Percentiles rank a stretch among this genome's conserved stretches.
Conservation (phyloP, 2,329 filamentous ascomycete genomes). For the Fusarium nematophilum region DNA sequence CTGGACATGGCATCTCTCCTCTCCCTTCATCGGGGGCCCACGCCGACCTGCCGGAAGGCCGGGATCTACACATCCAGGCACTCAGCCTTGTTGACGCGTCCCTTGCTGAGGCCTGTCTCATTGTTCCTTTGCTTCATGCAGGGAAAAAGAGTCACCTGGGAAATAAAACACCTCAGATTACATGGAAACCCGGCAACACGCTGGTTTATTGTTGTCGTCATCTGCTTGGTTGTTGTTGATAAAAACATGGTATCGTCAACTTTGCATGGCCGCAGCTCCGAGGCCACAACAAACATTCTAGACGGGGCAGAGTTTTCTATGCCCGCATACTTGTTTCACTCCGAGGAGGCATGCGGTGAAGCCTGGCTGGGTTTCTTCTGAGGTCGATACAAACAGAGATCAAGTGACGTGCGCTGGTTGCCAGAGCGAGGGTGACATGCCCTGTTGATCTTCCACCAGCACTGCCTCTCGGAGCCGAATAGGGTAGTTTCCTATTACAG, state of each 20-base stretch:
- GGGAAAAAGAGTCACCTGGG: background rate
- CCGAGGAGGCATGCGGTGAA: too few species aligned
- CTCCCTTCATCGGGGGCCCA: too few species aligned
- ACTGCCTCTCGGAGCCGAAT: conserved; percentile 1
- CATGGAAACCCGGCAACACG: background rate
- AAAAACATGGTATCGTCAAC: background rate
- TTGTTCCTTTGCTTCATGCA: background rate
- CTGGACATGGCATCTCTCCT: too few species aligned
- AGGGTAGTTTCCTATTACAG: too few species aligned
- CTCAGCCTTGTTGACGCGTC: conserved; percentile 6
- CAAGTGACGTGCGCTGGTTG: background rate
- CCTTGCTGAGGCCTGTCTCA: too few species aligned
- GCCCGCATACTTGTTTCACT: too few species aligned
- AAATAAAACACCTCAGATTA: too few species aligned
- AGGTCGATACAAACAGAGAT: conserved; percentile 4
- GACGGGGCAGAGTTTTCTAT: too few species aligned
- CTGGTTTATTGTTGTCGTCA: background rate
- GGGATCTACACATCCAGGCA: background rate
- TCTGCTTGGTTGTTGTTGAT: background rate
- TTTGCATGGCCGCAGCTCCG: background rate
- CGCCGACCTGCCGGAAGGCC: background rate
- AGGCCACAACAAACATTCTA: conserved; percentile 4
- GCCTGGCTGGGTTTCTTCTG: too few species aligned
- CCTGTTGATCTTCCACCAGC: background rate
- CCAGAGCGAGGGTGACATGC: background rate